Evolutionary conservation across 345 rosid genomes (phyloP).

Genomic region (Rhodamnia argentea): DNA sequence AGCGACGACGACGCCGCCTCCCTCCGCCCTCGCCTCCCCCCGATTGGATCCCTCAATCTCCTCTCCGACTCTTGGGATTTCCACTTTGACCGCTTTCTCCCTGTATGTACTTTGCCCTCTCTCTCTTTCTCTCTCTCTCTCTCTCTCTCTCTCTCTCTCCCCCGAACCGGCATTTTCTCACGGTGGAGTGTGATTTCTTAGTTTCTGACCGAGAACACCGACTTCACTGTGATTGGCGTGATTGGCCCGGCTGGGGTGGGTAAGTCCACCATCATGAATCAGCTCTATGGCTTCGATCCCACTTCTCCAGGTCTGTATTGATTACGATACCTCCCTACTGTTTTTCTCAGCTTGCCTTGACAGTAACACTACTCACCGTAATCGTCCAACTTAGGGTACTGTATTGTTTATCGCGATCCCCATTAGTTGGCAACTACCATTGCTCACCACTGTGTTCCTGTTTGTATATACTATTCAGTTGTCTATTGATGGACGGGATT

Average conservation of each 20-base stretch:
- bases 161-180: neutral
- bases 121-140: neutral
- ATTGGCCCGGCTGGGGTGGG: constrained; percentile 76
- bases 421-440: neutral
- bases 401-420: neutral
- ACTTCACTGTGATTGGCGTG: constrained; percentile 75
- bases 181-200: constrained; percentile 11
- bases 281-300: constrained; percentile 67
- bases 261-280: constrained; percentile 74
- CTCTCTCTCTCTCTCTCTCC: neutral
- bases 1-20: constrained; percentile 42
- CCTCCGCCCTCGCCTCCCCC: constrained; percentile 56
- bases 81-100: constrained; percentile 76
- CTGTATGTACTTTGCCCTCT: constrained; percentile 24
- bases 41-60: constrained; percentile 59
- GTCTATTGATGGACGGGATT: neutral
- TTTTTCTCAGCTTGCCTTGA: neutral
- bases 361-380: neutral
- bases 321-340: neutral
- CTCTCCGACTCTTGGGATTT: constrained; percentile 89
- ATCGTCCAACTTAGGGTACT: neutral
- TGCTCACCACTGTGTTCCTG: neutral
- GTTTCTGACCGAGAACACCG: constrained; percentile 83
- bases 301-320: constrained; percentile 47
- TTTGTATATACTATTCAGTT: neutral